These are phyloP conservation scores for Mucor lusitanicus DNA, from an alignment of 371 early-diverging fungal species.

Conservation along the genomic window DNA sequence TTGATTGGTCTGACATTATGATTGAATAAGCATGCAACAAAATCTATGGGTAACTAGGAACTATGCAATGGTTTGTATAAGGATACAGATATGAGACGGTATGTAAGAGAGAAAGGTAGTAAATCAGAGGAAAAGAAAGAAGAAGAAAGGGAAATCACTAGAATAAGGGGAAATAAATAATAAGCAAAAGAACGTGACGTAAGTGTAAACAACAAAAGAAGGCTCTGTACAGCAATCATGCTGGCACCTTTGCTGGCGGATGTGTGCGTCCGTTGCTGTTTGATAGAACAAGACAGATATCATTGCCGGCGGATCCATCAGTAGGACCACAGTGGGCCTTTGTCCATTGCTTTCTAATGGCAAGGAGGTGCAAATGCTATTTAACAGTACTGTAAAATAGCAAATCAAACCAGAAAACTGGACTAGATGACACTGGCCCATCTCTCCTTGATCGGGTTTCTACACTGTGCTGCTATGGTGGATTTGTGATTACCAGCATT, in stretches of 20 bases:
- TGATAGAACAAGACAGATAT: too few species aligned
- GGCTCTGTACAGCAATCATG: background rate
- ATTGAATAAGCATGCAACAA: background rate
- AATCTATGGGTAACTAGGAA: background rate
- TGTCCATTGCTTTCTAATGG: background rate
- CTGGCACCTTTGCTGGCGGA: background rate
- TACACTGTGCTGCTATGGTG: background rate
- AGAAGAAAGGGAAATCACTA: background rate
- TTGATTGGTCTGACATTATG: conserved; percentile 30
- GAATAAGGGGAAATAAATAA: conserved; percentile 1
- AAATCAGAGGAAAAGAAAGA: background rate
- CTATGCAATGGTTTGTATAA: too few species aligned
- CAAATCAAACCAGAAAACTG: background rate
- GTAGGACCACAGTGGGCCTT: background rate
- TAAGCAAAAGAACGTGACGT: background rate
- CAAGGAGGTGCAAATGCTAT: background rate
- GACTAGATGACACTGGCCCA: background rate
- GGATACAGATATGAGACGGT: too few species aligned
- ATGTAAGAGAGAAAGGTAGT: background rate
- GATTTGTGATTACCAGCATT: background rate
- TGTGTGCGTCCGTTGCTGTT: background rate
- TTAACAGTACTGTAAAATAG: background rate
- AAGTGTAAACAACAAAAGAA: background rate
- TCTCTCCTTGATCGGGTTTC: background rate
- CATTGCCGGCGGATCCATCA: background rate